phyloP scores from a whole-genome alignment of 2,329 filamentous ascomycete species.

The Rhexocercosporidium sp. region DNA sequence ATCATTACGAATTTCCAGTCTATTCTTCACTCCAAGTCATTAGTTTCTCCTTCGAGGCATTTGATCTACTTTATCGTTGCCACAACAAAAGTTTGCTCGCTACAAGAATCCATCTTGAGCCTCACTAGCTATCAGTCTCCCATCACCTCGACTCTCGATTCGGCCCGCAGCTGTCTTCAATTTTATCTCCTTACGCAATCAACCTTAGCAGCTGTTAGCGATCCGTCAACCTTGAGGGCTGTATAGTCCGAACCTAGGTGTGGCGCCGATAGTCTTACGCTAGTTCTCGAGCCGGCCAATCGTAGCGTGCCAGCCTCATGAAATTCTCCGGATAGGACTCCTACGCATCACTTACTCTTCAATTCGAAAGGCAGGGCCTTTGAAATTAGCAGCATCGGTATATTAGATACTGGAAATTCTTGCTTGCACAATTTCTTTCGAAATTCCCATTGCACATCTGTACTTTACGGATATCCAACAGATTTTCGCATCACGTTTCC shows the following conservation, averaged over 20 bases:
- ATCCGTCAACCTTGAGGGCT: not conserved
- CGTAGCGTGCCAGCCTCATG: not conserved
- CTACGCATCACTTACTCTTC: slow-evolving; percentile 1
- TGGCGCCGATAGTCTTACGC: not conserved
- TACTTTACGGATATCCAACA: too few species aligned
- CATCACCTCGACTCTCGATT: not conserved
- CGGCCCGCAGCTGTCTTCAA: not conserved
- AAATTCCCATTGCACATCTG: too few species aligned
- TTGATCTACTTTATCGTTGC: not conserved
- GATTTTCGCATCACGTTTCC: too few species aligned
- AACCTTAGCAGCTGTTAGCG: not conserved
- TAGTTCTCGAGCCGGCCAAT: not conserved
- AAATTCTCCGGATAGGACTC: not conserved
- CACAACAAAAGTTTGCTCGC: not conserved
- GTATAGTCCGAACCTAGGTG: not conserved
- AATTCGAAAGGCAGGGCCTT: slow-evolving; percentile 6
- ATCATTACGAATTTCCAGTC: not conserved
- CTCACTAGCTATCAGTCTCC: not conserved
- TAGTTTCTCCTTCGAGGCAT: not conserved
- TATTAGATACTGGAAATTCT: not conserved
- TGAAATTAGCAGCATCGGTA: not conserved
- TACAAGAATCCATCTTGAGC: not conserved
- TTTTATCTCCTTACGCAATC: not conserved
- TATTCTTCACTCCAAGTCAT: not conserved
- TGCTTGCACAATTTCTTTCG: not conserved